Base-by-base conservation (phyloP, 176 grass and related monocot species). In the Ananas comosus region DNA sequence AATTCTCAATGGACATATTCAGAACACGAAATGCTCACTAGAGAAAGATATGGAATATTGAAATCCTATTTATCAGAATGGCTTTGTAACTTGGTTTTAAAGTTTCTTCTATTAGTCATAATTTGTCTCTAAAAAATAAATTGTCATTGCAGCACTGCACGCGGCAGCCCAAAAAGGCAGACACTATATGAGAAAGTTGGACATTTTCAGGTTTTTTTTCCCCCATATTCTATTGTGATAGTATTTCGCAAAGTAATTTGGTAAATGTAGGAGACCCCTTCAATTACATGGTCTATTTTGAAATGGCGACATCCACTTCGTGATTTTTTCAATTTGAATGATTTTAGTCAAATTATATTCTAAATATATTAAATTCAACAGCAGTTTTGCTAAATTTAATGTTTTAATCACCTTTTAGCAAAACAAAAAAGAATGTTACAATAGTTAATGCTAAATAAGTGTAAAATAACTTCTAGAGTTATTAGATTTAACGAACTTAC, bases 151-250 rank as follows among this genome's bases (percentile, higher is more conserved):
- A 97, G 93, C 66, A 74, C 65, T 51, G 84, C 93, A 1, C 82
- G 86, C 14, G 93, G 93, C 11, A 90, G 84, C 54, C 93, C 89
- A 2, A 87, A 72, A 81, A 66, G 89, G 18, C 93, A 92, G 59
- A 76, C 80, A n/a, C 87, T 97, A 58, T 87, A 76, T 17, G 68
- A 92, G 84, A 92, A 83, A 90, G 77, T 70, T 3, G 84, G 89
- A 3, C n/a, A 22, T 72, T 97, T 97, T 78, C 93, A 97, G 93
- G 89, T 97, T 72, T 25, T 72, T 25, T 69, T 29, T 66, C 71
- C 22, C 22, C 22, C 21, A 51, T 64, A 3, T 67, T 67, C 33
- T 4, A 42, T 42, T 42, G 0, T 42, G 33, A 42, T 42, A 42
- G 33, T 7, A 42, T 42, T 42, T 42, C 0, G 33, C 5, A 42